Evolutionary conservation across 2,329 filamentous ascomycete species (phyloP).

Genomic region (Curvularia eragrostidis): DNA sequence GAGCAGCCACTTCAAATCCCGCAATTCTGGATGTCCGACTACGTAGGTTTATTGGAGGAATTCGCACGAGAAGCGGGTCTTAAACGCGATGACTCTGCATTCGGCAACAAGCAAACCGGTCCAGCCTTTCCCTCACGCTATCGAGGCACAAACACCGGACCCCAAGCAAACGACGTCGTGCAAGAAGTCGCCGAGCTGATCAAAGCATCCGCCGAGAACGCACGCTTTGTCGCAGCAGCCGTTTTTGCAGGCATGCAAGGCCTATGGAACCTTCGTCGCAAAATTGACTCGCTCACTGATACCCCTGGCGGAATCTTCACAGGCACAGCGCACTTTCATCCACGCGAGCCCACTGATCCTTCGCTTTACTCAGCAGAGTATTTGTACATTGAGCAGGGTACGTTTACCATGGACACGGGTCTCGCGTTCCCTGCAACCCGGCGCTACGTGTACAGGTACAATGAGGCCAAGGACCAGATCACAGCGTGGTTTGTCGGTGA

Average conservation of each 20-base stretch:
- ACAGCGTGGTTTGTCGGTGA: slow-evolving; percentile 78
- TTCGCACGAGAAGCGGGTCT: slow-evolving; percentile 68
- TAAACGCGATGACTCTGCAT: slow-evolving; percentile 48
- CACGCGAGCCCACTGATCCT: slow-evolving; percentile 62
- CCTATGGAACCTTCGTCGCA: slow-evolving; percentile 68
- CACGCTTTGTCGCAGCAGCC: slow-evolving; percentile 66
- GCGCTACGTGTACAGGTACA: slow-evolving; percentile 76
- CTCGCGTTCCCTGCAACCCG: slow-evolving; percentile 66
- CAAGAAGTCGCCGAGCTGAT: slow-evolving; percentile 54
- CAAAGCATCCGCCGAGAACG: slow-evolving; percentile 52
- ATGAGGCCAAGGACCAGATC: slow-evolving; percentile 64
- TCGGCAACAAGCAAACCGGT: slow-evolving; percentile 57
- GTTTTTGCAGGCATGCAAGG: slow-evolving; percentile 76
- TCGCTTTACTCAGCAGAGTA: slow-evolving; percentile 61
- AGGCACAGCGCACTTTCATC: slow-evolving; percentile 70
- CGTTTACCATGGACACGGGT: slow-evolving; percentile 65
- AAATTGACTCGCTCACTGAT: slow-evolving; percentile 60
- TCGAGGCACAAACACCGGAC: slow-evolving; percentile 35
- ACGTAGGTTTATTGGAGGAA: slow-evolving; percentile 75
- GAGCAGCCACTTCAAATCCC: slow-evolving; percentile 54
- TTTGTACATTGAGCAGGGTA: slow-evolving; percentile 70
- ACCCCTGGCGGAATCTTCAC: slow-evolving; percentile 70
- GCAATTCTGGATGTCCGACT: slow-evolving; percentile 87
- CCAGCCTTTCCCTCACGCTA: slow-evolving; percentile 49
- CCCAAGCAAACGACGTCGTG: slow-evolving; percentile 55